Percentiles rank a stretch among this genome's conserved stretches.
Evolutionary conservation across 257 asterid species (phyloP).

Genomic region (Primulina tabacum): DNA sequence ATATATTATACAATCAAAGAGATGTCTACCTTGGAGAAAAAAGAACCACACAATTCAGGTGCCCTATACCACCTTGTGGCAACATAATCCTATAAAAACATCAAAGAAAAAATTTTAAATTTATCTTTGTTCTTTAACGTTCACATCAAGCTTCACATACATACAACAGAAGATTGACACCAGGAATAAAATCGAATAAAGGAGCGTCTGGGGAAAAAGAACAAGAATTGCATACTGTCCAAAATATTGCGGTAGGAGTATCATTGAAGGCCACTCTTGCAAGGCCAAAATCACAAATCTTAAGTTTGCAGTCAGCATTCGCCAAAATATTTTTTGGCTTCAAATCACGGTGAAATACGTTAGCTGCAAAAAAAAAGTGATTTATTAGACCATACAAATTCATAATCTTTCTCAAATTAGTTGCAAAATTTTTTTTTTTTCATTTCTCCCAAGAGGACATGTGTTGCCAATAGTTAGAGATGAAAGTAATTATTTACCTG

Average conservation of each 20-base stretch:
- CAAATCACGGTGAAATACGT: slow-evolving; percentile 83
- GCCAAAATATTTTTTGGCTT: slow-evolving; percentile 86
- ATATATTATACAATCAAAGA: not conserved
- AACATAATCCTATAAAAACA: slow-evolving; percentile 41
- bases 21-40: slow-evolving; percentile 46
- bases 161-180: slow-evolving; percentile 7
- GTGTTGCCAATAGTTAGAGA: slow-evolving; percentile 3
- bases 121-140: slow-evolving; percentile 11
- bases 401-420: not conserved
- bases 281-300: slow-evolving; percentile 87
- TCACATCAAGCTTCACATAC: slow-evolving; percentile 15
- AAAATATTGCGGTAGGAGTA: slow-evolving; percentile 85
- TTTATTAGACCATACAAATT: slow-evolving; percentile 17
- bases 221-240: slow-evolving; percentile 64
- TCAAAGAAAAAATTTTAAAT: slow-evolving; percentile 12
- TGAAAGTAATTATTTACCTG: slow-evolving; percentile 43
- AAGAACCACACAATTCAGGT: slow-evolving; percentile 53
- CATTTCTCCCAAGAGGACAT: not conserved
- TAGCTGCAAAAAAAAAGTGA: slow-evolving; percentile 49
- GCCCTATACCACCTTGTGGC: slow-evolving; percentile 59
- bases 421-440: not conserved
- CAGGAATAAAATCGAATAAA: not conserved
- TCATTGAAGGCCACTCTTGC: slow-evolving; percentile 93
- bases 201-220: slow-evolving; percentile 13
- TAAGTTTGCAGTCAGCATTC: slow-evolving; percentile 86